A percentile compares a stretch with the other conserved stretches of the same genome.
Conservation (phyloP, 345 rosid species). For the Euphorbia peplus region DNA sequence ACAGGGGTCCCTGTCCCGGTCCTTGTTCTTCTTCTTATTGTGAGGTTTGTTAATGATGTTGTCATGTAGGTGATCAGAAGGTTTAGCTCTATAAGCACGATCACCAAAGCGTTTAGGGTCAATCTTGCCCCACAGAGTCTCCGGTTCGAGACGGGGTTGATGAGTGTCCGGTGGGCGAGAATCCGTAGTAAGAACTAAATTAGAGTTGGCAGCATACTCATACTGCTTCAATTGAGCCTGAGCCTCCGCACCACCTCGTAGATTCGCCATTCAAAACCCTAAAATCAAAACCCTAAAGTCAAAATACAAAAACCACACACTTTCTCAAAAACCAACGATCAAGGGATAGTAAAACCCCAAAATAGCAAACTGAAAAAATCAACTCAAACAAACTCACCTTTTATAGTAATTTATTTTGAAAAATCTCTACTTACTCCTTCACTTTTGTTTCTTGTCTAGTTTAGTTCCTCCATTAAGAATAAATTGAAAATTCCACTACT, state of each 20-base stretch:
- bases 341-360: too few species aligned
- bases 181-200: conserved; percentile 80
- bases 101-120: conserved; percentile 85
- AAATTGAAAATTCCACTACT: too few species aligned
- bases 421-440: too few species aligned
- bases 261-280: conserved; percentile 51
- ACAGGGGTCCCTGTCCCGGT: conserved; percentile 62
- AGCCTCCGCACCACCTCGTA: conserved; percentile 97
- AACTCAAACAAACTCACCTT: too few species aligned
- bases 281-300: conserved; percentile 8
- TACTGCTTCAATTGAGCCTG: conserved; percentile 95
- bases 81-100: conserved; percentile 72
- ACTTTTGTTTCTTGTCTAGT: too few species aligned
- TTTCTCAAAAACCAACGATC: too few species aligned
- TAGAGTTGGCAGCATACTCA: conserved; percentile 88
- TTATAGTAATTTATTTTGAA: too few species aligned
- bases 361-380: too few species aligned
- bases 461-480: too few species aligned
- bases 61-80: conserved; percentile 82
- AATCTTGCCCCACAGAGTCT: conserved; percentile 83
- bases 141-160: conserved; percentile 94
- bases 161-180: conserved; percentile 88
- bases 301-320: neutral
- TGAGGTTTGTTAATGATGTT: conserved; percentile 80
- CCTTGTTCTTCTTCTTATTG: conserved; percentile 85